phyloP scores from a whole-genome alignment of 2,329 filamentous ascomycete species.

The Sordariomycetes sp. region DNA sequence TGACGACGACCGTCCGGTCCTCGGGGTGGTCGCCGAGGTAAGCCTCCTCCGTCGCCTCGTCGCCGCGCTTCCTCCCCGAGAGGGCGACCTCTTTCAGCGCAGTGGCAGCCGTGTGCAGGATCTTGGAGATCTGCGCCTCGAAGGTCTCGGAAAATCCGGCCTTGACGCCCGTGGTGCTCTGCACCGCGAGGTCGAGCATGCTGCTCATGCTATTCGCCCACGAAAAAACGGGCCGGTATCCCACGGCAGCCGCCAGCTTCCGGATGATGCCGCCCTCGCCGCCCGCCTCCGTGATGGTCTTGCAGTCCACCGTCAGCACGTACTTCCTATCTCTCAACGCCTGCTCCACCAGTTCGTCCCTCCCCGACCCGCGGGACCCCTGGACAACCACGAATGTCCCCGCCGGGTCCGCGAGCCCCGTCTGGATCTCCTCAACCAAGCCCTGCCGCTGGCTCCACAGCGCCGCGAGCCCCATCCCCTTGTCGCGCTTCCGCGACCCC shows the following conservation, averaged over 20 bases:
- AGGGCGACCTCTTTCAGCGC: conserved; percentile 71
- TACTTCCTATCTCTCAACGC: conserved; percentile 64
- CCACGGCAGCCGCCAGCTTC: conserved; percentile 68
- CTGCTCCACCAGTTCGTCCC: conserved; percentile 79
- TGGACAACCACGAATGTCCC: conserved; percentile 92
- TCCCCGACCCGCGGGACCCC: conserved; percentile 82
- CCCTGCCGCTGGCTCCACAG: conserved; percentile 81
- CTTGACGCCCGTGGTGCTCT: conserved; percentile 88
- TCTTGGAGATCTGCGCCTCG: conserved; percentile 80
- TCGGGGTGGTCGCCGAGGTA: conserved; percentile 87
- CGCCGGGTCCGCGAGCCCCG: conserved; percentile 76
- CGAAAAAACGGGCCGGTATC: conserved; percentile 86
- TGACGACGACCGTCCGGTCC: conserved; percentile 66
- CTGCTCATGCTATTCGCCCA: conserved; percentile 95
- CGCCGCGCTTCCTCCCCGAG: conserved; percentile 35
- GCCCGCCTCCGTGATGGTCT: conserved; percentile 78
- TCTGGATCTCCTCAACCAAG: conserved; percentile 68
- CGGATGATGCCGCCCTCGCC: conserved; percentile 79
- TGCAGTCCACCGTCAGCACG: conserved; percentile 82
- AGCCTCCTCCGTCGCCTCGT: conserved; percentile 62
- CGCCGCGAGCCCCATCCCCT: conserved; percentile 59
- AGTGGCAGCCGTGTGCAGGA: conserved; percentile 68
- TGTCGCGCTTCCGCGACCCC: conserved; percentile 38
- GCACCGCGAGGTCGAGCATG: conserved; percentile 81
- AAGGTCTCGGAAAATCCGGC: conserved; percentile 88